Conservation (phyloP, 345 rosid genomes). For the Raphanus sativus region DNA sequence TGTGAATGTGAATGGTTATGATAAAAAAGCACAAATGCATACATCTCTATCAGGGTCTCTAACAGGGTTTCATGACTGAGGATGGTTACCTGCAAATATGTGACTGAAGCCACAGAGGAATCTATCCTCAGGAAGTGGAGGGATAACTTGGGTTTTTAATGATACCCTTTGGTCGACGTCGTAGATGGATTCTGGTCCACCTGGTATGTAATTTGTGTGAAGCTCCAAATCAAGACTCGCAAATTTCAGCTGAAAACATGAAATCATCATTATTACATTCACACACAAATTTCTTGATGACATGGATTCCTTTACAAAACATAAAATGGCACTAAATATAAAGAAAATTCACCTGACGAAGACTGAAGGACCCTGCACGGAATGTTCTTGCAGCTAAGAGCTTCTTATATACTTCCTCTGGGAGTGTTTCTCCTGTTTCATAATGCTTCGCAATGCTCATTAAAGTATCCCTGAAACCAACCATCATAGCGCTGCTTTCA, state of each 20-base stretch:
- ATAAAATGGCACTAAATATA: neutral
- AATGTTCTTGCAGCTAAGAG: constrained; percentile 93
- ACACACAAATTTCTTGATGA: neutral
- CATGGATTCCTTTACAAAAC: neutral
- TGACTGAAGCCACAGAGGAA: constrained; percentile 86
- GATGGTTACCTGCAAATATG: constrained; percentile 75
- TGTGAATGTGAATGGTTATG: constrained; percentile 5
- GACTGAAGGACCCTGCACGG: constrained; percentile 89
- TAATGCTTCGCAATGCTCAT: constrained; percentile 95
- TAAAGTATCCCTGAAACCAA: constrained; percentile 69
- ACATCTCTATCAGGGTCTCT: neutral
- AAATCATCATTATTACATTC: neutral
- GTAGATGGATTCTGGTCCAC: constrained; percentile 70
- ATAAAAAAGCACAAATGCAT: neutral
- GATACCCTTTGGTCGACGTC: constrained; percentile 79
- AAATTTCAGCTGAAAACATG: constrained; percentile 61
- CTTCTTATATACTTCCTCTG: constrained; percentile 76
- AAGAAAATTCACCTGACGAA: constrained; percentile 76
- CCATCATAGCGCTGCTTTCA: neutral
- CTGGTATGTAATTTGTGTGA: constrained; percentile 69
- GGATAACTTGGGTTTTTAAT: constrained; percentile 72
- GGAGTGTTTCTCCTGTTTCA: constrained; percentile 82
- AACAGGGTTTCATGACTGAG: neutral
- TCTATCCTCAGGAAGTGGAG: constrained; percentile 79
- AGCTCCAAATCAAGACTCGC: constrained; percentile 82